Evolutionary conservation across 1,284 basidiomycete species (phyloP).

Genomic region (Agroathelia rolfsii): DNA sequence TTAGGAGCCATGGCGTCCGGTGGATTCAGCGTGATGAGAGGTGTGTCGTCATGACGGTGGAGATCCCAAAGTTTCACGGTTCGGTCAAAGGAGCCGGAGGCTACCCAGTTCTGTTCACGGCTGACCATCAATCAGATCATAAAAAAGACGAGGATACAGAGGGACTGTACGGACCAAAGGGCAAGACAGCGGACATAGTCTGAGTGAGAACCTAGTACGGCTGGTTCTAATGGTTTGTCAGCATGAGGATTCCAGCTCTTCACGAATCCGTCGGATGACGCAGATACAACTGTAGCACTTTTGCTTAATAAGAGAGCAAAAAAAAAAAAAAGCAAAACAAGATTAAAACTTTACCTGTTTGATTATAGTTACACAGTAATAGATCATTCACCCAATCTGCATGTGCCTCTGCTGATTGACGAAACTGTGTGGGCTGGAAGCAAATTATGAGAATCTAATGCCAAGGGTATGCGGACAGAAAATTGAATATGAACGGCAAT

Average conservation of each 20-base stretch:
- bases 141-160: conserved; percentile 5
- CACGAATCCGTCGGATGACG: conserved; percentile 91
- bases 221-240: conserved; percentile 39
- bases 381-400: conserved; percentile 98
- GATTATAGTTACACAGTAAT: conserved; percentile 84
- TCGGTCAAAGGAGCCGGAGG: conserved; percentile 91
- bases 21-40: conserved; percentile 50
- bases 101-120: conserved; percentile 75
- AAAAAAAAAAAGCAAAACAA: background rate
- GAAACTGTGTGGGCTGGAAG: conserved; percentile 48
- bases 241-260: conserved; percentile 91
- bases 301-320: too few relatives aligned
- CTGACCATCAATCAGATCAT: conserved; percentile 27
- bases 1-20: conserved; percentile 57
- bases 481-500: too few relatives aligned
- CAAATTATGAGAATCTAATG: conserved; percentile 4
- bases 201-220: conserved; percentile 74
- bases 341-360: conserved; percentile 51
- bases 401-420: conserved; percentile 80
- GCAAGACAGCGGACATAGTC: conserved; percentile 91
- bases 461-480: too few relatives aligned
- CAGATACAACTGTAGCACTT: conserved; percentile 64
- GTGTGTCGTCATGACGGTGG: conserved; percentile 15
- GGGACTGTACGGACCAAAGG: conserved; percentile 43
- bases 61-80: conserved; percentile 94